A percentile compares a stretch with the other conserved stretches of the same genome.
phyloP scores from a whole-genome alignment of 768 basidiomycete species.

The Boletus vinaceobasis region DNA sequence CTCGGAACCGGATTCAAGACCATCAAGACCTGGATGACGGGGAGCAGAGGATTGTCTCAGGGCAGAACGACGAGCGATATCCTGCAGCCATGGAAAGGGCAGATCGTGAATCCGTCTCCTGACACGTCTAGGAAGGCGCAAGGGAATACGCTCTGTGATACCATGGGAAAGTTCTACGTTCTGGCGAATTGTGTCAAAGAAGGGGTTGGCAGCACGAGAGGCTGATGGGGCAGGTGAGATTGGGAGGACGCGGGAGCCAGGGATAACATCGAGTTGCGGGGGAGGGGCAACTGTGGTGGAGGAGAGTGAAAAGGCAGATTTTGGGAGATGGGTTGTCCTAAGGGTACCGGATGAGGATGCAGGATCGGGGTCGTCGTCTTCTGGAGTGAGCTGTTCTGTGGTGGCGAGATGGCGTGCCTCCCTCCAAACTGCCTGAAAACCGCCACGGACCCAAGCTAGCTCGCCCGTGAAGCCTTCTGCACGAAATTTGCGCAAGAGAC shows the following conservation, averaged over 20 bases:
- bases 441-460: conserved; percentile 78
- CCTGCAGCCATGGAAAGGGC: conserved; percentile 74
- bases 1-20: conserved; percentile 30
- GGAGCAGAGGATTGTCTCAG: conserved; percentile 12
- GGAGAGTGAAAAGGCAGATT: conserved; percentile 57
- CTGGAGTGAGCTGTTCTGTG: conserved; percentile 44
- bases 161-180: conserved; percentile 76
- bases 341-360: conserved; percentile 31
- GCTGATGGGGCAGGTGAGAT: conserved; percentile 21
- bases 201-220: conserved; percentile 63
- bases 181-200: conserved; percentile 92
- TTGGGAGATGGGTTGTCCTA: conserved; percentile 58
- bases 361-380: conserved; percentile 47
- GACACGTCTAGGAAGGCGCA: conserved; percentile 50
- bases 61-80: conserved; percentile 59
- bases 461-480: conserved; percentile 57
- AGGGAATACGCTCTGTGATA: conserved; percentile 78
- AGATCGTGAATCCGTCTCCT: conserved; percentile 64
- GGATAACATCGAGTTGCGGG: conserved; percentile 4
- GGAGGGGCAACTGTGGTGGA: conserved; percentile 35
- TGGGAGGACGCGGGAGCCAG: not conserved
- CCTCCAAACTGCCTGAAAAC: conserved; percentile 68
- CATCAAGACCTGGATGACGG: conserved; percentile 15
- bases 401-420: conserved; percentile 54
- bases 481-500: conserved; percentile 73